Evolutionary conservation across 805 yeast genomes (phyloP).

Genomic region (Cyberlindnera mrakii): DNA sequence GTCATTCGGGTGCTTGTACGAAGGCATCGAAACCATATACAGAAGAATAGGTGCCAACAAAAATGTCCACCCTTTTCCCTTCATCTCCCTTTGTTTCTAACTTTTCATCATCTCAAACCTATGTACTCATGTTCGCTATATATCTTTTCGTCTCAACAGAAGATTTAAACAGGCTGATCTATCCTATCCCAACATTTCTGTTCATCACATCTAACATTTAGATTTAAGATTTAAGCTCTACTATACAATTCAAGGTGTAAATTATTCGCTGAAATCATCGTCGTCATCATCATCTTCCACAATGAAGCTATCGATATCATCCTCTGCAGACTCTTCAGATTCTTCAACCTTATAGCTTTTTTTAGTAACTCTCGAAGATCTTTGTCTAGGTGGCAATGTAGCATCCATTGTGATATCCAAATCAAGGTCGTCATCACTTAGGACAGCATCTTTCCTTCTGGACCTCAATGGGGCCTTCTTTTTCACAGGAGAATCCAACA

Average conservation of each 20-base stretch:
- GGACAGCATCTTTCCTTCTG: constrained; percentile 1
- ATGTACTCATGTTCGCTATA: too few species aligned
- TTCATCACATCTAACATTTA: too few species aligned
- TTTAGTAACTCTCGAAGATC: constrained; percentile 17
- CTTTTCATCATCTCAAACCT: too few species aligned
- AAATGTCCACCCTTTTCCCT: too few species aligned
- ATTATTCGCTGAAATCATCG: constrained; percentile 13
- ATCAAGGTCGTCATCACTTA: constrained; percentile 13
- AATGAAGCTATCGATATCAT: constrained; percentile 1
- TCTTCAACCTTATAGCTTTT: constrained; percentile 10
- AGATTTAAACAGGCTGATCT: background rate
- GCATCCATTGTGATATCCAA: constrained; percentile 7
- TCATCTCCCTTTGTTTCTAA: too few species aligned
- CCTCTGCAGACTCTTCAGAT: constrained; percentile 8
- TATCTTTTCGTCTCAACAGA: too few species aligned
- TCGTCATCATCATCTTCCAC: constrained; percentile 11
- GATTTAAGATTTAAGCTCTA: too few species aligned
- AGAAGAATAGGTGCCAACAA: too few species aligned
- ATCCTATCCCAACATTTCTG: background rate
- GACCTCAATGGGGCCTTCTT: constrained; percentile 2
- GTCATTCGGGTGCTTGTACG: constrained; percentile 1
- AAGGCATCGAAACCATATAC: too few species aligned
- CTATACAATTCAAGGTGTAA: background rate
- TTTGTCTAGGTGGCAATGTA: constrained; percentile 9
- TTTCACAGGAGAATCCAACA: constrained; percentile 4